Conservation (phyloP, 306 rosid genomes). For the Trifolium subterraneum region DNA sequence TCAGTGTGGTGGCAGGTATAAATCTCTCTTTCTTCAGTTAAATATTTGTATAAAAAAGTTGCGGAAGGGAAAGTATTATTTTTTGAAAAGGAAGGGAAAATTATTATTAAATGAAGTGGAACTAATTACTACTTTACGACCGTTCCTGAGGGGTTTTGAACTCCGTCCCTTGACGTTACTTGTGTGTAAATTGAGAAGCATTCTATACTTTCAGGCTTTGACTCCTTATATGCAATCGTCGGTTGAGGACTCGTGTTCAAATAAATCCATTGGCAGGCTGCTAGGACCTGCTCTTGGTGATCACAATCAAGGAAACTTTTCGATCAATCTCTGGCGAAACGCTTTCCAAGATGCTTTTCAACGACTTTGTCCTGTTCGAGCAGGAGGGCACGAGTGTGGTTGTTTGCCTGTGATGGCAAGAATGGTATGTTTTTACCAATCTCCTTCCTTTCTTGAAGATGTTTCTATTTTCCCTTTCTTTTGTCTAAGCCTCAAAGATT, state of each 20-base stretch:
- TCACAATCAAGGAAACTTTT: slow-evolving; percentile 87
- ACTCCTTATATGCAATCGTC: slow-evolving; percentile 92
- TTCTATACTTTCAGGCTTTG: slow-evolving; percentile 70
- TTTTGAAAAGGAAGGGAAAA: no score
- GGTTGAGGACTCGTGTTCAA: slow-evolving; percentile 46
- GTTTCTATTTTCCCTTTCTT: slow-evolving; percentile 26
- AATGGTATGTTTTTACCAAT: slow-evolving; percentile 58
- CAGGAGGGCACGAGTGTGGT: slow-evolving; percentile 97
- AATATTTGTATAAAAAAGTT: no score
- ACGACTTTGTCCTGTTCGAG: slow-evolving; percentile 92
- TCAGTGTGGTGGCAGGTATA: slow-evolving; percentile 99
- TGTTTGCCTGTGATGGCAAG: slow-evolving; percentile 86
- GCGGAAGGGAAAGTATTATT: no score
- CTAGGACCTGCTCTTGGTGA: slow-evolving; percentile 86
- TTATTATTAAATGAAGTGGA: background rate
- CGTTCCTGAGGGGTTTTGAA: background rate
- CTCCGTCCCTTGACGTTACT: background rate
- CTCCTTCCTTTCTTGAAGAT: slow-evolving; percentile 30
- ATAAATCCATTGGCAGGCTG: slow-evolving; percentile 56
- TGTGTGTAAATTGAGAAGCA: slow-evolving; percentile 22
- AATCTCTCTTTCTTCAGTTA: background rate
- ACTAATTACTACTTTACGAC: background rate
- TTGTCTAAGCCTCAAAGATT: slow-evolving; percentile 29
- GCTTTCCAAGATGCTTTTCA: slow-evolving; percentile 93
- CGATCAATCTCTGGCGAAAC: slow-evolving; percentile 76